Percentiles rank a stretch among this genome's conserved stretches.
Conservation (phyloP, 164 flowering plant genomes). For the Vitis rupestris region DNA sequence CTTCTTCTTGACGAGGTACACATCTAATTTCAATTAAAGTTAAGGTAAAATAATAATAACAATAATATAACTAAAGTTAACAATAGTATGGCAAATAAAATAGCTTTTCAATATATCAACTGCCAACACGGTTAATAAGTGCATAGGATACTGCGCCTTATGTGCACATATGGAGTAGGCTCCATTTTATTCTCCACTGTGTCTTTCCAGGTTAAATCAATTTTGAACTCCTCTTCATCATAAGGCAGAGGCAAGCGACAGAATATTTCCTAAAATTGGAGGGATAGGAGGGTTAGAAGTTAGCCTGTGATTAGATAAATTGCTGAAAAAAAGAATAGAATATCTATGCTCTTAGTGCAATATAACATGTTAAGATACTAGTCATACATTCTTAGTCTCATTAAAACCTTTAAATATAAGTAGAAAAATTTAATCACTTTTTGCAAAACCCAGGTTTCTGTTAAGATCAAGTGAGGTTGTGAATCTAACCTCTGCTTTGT, state of each 20-base stretch:
- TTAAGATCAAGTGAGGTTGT: no score
- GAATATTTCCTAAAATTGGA: conserved; percentile 64
- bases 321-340: background rate
- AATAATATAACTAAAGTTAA: background rate
- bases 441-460: no score
- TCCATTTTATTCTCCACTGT: conserved; percentile 41
- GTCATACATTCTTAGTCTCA: background rate
- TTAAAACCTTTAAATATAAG: background rate
- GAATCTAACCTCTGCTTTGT: no score
- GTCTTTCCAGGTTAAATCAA: conserved; percentile 56
- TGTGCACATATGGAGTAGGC: conserved; percentile 76
- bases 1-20: conserved; percentile 86
- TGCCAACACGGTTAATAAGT: background rate
- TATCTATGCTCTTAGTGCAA: no score
- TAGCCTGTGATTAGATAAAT: conserved; percentile 2
- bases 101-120: background rate
- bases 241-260: conserved; percentile 75
- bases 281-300: conserved; percentile 1
- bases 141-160: conserved; percentile 86
- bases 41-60: background rate
- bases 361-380: background rate
- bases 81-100: background rate
- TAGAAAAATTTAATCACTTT: background rate
- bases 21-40: conserved; percentile 59
- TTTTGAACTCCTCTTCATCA: conserved; percentile 65